Evolutionary conservation across 2,329 filamentous ascomycete genomes (phyloP).

Genomic region (Colletotrichum sp.): DNA sequence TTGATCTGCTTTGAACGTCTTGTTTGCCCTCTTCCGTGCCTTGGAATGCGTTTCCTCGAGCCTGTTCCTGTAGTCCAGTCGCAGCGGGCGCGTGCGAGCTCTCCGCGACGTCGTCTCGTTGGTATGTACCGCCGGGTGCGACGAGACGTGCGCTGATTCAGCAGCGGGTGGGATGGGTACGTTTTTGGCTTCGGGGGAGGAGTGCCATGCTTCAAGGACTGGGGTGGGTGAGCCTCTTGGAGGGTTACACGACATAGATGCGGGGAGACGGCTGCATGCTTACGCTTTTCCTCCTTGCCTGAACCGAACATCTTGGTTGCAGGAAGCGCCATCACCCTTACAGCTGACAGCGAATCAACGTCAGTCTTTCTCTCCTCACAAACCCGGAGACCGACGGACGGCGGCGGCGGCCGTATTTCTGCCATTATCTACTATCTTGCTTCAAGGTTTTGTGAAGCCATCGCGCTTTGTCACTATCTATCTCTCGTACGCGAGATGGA

Average conservation of each 20-base stretch:
- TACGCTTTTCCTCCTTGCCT: constrained; percentile 47
- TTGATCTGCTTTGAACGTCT: background rate
- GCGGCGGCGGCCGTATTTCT: background rate
- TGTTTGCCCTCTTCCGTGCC: constrained; percentile 15
- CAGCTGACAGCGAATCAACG: constrained; percentile 33
- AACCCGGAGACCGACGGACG: background rate
- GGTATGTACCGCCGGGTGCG: constrained; percentile 66
- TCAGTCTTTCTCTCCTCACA: background rate
- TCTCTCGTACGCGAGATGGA: background rate
- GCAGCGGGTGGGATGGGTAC: constrained; percentile 48
- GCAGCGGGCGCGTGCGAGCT: background rate
- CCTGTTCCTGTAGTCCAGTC: constrained; percentile 2
- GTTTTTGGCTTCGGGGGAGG: constrained; percentile 43
- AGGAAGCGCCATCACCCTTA: constrained; percentile 61
- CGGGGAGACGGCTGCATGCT: background rate
- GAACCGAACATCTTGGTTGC: constrained; percentile 47
- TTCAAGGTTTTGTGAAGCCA: background rate
- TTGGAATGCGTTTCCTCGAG: constrained; percentile 12
- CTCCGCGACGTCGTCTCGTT: constrained; percentile 20
- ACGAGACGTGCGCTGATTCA: constrained; percentile 68
- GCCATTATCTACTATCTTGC: background rate
- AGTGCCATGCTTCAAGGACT: constrained; percentile 42
- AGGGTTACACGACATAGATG: background rate
- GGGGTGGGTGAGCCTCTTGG: background rate
- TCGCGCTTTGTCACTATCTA: background rate